Evolutionary conservation across 768 basidiomycete genomes (phyloP).

Genomic region (Kwoniella sp.): DNA sequence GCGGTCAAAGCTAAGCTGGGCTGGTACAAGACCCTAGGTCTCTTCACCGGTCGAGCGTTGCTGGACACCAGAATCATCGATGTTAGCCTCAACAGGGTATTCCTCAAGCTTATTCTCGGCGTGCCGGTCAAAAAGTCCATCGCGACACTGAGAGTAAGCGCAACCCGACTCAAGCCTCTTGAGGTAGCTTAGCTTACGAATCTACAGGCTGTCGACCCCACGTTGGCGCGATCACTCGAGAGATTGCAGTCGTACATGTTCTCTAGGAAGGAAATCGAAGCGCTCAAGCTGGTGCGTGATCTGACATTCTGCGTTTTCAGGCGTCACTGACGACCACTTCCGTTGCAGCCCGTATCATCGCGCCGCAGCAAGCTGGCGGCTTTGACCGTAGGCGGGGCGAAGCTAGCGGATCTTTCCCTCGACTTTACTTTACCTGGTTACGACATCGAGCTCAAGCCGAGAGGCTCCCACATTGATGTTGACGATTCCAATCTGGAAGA

Average conservation of each 20-base stretch:
- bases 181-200: too few species aligned
- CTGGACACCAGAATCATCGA: conserved; percentile 97
- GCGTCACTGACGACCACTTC: background rate
- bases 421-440: conserved; percentile 98
- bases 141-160: conserved; percentile 69
- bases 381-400: conserved; percentile 54
- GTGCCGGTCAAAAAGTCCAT: conserved; percentile 79
- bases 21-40: conserved; percentile 83
- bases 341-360: conserved; percentile 21
- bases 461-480: conserved; percentile 74
- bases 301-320: background rate
- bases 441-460: conserved; percentile 83
- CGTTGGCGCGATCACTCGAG: conserved; percentile 76
- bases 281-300: conserved; percentile 45
- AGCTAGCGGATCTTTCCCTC: conserved; percentile 79
- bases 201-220: conserved; percentile 70
- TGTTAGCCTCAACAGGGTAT: conserved; percentile 88
- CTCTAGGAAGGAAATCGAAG: conserved; percentile 55
- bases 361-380: conserved; percentile 35
- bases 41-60: conserved; percentile 95
- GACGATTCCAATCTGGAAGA: conserved; percentile 81
- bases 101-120: conserved; percentile 82
- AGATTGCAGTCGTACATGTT: conserved; percentile 61
- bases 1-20: too few species aligned
- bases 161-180: background rate